Evolutionary conservation across 208 protist species (phyloP).

Genomic region (Leishmania tarentolae): DNA sequence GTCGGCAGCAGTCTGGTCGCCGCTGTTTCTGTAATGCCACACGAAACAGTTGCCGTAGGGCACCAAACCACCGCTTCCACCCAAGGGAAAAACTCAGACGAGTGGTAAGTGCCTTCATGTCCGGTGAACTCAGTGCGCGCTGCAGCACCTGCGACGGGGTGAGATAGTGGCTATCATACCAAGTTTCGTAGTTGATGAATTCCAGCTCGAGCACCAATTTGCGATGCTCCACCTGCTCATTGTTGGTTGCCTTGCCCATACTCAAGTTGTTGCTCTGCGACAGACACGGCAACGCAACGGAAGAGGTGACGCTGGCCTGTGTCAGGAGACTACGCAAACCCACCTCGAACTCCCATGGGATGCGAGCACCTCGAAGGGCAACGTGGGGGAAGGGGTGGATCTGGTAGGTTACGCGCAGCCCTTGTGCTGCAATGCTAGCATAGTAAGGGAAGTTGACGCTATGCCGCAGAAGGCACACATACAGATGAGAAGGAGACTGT

Average conservation of each 20-base stretch:
- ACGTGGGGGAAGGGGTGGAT: constrained; percentile 18
- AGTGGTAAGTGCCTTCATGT: neutral
- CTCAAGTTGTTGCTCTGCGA: neutral
- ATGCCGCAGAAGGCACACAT: constrained; percentile 13
- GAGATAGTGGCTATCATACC: constrained; percentile 9
- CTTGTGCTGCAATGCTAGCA: neutral
- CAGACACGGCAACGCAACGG: constrained; percentile 14
- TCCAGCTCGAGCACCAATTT: neutral
- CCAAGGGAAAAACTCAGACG: constrained; percentile 5
- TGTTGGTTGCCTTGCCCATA: neutral
- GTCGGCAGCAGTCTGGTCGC: neutral
- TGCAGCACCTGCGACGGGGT: constrained; percentile 18
- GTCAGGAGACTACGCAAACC: constrained; percentile 7
- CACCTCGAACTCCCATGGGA: constrained; percentile 14
- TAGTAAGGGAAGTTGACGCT: constrained; percentile 12
- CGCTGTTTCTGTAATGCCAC: constrained; percentile 14
- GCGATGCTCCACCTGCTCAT: neutral
- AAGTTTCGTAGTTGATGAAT: constrained; percentile 16
- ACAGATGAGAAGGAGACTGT: neutral
- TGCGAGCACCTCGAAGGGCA: constrained; percentile 4
- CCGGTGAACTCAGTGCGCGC: constrained; percentile 11
- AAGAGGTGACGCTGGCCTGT: constrained; percentile 20
- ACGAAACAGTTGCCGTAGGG: constrained; percentile 15
- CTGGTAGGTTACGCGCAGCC: constrained; percentile 19
- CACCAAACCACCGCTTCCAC: constrained; percentile 13